These are phyloP conservation scores for Metarhizium anisopliae DNA, from an alignment of 2,329 filamentous ascomycete species.

Conservation along the genomic window DNA sequence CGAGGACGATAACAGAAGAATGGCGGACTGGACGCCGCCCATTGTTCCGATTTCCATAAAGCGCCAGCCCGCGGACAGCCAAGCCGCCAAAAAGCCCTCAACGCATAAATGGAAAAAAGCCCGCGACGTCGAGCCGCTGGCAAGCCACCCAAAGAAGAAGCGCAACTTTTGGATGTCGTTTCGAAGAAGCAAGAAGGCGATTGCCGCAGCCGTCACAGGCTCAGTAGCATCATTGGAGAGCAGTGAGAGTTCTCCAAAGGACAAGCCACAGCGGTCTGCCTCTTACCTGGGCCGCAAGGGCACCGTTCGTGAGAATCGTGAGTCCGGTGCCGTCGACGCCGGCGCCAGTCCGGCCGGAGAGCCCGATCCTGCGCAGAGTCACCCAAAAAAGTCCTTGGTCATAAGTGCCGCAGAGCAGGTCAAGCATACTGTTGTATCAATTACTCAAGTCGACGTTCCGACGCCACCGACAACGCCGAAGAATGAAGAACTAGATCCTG, in stretches of 20 bases:
- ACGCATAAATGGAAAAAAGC: background rate
- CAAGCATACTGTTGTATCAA: background rate
- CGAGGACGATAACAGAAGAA: background rate
- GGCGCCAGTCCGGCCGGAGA: background rate
- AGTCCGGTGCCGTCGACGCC: background rate
- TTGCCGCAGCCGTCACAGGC: background rate
- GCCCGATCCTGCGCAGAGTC: background rate
- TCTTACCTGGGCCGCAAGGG: background rate
- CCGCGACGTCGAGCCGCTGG: background rate
- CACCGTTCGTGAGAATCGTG: background rate
- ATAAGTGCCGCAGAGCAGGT: background rate
- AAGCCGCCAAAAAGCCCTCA: background rate
- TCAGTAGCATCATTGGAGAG: background rate
- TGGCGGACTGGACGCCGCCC: background rate
- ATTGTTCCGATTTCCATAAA: background rate
- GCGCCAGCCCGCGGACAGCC: background rate
- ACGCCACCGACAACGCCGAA: background rate
- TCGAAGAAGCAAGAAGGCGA: background rate
- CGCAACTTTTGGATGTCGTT: constrained; percentile 1
- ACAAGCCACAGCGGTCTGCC: background rate
- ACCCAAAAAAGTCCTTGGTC: background rate
- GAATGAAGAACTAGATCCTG: background rate
- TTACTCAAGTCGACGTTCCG: background rate
- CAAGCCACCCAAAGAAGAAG: background rate
- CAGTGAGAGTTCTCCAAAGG: background rate